Base-by-base conservation (phyloP, 2,329 filamentous ascomycete species). In the Aureobasidium subglaciale region DNA sequence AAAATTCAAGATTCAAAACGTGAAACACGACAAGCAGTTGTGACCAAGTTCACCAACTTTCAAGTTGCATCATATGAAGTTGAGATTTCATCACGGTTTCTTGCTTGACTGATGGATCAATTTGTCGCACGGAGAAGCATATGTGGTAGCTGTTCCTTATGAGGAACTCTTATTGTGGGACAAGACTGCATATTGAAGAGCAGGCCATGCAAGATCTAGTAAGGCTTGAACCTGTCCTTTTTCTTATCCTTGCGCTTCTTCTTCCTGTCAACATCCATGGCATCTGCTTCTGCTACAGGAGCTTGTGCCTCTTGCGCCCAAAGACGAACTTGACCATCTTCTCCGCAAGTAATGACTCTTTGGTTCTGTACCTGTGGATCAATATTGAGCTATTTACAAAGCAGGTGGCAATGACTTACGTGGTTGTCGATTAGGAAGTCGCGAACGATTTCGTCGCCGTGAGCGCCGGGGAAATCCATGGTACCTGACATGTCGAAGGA, bases 381-480 rank as follows among this genome's bases (percentile, higher is more conserved):
- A 37, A 24, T 10, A 15, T 15, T 29, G 30, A 9, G 18, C 2
- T 13, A 2, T 18, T 1, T 18, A n/a, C 30, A 30, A 4, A 9
- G 2, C 4, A 11, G 16, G 9, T 4, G 11, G 10, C 7, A 22
- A 25, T 40, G 63, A 35, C 60, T 58, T 46, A 59, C 58, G 24
- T 72, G 70, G 1, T 59, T 48, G 24, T 58, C 61, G 4, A 74
- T 69, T 40, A 73, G 68, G 7, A 77, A 46, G 61, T 77, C 75
- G 5, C 75, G 63, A 1, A 78, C 73, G 13, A 78, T 67, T 48
- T 78, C 75, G 8, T 75, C 74, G 1, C 74, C 74, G 59, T 78
- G 75, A 3, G 71, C 75, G 6, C 72, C 73, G 0, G 68, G 62
- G 4, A 78, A 63, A 3, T 63, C 60, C 30, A 69, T 59, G 2